Evolutionary conservation across 1,284 basidiomycete genomes (phyloP), one percentile per base, ranked within the genome.

Genomic region (Puccinia novopanici): DNA sequence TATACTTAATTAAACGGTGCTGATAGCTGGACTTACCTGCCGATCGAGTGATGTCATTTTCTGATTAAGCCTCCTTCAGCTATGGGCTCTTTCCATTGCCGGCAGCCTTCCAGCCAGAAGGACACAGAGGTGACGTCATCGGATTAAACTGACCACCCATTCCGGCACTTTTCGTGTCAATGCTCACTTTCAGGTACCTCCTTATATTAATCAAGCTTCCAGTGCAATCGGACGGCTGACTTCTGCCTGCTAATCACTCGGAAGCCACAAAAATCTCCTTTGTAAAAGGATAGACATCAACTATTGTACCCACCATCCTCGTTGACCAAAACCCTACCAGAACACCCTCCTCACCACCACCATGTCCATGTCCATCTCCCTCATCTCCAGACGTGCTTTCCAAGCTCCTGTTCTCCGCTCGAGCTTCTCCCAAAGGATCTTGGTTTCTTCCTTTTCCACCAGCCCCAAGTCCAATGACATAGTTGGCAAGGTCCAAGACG

Each of bases 401-500:
- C 67, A 34, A 48, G 12, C 67, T 40, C 48, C 67, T 68, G 15
- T 22, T 24, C 67, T 68, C 27, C 67, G 67, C 24, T 27, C 67
- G 24, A 68, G n/a, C 42, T 3, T 27, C 48, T 42, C 67, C 19
- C 67, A 34, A 27, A 68, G 42, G 42, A 30, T 68, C 67, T 68
- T 68, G 4, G 67, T 68, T 37, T 74, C 72, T 2, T 59, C 37
- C 34, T 74, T 74, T 54, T 74, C 72, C 57, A 74, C 72, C 13
- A 74, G 54, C 42, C 72, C 27, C 12, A 57, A 37, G 37, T 59
- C 72, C 19, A 55, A 45, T 27, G 72, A 74, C 52, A 45, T 74
- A 40, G 72, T 74, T 2, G 72, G 72, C 17, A 74, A 74, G 57
- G 72, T 74, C n/a, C 72, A 74, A 57, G 72, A 74, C 5, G 72